phyloP scores from a whole-genome alignment of 139 green algal species.

The Edaphochlamys debaryana region DNA sequence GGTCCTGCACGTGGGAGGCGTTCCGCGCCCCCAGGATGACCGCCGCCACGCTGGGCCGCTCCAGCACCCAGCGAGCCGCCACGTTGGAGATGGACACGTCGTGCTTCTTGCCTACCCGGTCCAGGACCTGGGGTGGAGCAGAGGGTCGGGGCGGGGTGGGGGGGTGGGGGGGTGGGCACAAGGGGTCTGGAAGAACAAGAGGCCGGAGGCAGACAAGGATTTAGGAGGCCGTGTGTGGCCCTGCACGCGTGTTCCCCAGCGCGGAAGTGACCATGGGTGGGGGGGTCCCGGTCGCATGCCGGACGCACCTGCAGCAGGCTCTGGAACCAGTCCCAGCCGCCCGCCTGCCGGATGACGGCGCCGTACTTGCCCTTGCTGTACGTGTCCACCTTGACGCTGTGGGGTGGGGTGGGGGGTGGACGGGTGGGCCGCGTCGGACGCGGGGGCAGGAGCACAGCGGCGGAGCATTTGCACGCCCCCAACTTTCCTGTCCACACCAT shows the following conservation, averaged over 20 bases:
- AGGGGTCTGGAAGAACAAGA: background rate
- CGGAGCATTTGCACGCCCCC: too few species aligned
- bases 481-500: too few species aligned
- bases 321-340: conserved; percentile 87
- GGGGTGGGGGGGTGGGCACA: too few species aligned
- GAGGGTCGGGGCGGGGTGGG: background rate
- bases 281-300: too few species aligned
- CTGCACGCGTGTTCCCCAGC: too few species aligned
- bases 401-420: background rate
- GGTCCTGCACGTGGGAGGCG: conserved; percentile 72
- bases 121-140: conserved; percentile 38
- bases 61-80: conserved; percentile 83
- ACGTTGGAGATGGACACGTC: conserved; percentile 78
- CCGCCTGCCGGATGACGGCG: conserved; percentile 68
- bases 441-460: too few species aligned
- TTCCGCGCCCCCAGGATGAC: conserved; percentile 84
- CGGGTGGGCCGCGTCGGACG: too few species aligned
- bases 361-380: conserved; percentile 84
- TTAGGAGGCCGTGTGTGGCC: too few species aligned
- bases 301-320: conserved; percentile 65
- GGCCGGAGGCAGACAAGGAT: too few species aligned
- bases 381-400: conserved; percentile 61
- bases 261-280: too few species aligned
- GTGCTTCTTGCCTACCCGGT: conserved; percentile 68
- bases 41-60: conserved; percentile 64